Evolutionary conservation across 345 rosid genomes (phyloP).

Genomic region (Citrus mangshanensis): DNA sequence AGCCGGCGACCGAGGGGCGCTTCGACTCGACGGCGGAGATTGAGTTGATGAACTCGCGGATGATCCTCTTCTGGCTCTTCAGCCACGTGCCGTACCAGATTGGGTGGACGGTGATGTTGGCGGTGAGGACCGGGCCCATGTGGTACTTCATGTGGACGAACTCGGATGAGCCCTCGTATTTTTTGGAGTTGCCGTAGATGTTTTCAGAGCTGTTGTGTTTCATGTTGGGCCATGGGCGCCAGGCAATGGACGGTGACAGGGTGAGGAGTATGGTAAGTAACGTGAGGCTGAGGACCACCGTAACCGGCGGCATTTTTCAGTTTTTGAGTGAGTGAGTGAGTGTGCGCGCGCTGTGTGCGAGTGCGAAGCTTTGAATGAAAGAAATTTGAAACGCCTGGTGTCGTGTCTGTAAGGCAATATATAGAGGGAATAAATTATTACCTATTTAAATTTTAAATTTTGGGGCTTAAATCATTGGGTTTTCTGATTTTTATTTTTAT

Average conservation of each 20-base stretch:
- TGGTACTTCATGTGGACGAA: constrained; percentile 82
- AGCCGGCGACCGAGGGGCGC: constrained; percentile 77
- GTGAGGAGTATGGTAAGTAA: constrained; percentile 27
- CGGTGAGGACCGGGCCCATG: constrained; percentile 92
- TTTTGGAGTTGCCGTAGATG: constrained; percentile 55
- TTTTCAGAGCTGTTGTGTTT: constrained; percentile 50
- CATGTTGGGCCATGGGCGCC: constrained; percentile 75
- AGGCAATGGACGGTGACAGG: constrained; percentile 31
- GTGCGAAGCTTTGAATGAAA: not conserved
- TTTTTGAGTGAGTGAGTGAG: not conserved
- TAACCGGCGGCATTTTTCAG: constrained; percentile 22
- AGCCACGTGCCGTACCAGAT: constrained; percentile 97
- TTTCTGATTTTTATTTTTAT: not conserved
- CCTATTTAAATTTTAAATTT: not conserved
- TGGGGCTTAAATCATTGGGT: not conserved
- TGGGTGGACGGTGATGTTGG: constrained; percentile 76
- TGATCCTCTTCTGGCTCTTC: constrained; percentile 68
- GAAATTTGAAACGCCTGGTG: not conserved
- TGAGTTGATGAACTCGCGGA: constrained; percentile 81
- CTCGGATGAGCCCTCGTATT: constrained; percentile 93
- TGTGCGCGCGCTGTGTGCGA: no score
- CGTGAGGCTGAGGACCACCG: constrained; percentile 36
- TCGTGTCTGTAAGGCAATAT: constrained; percentile 14
- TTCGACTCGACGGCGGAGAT: constrained; percentile 54
- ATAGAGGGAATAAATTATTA: constrained; percentile 4